Evolutionary conservation across 495 filamentous ascomycete genomes (phyloP), one percentile per base, ranked within the genome.

Genomic region (Glarea lozoyensis): DNA sequence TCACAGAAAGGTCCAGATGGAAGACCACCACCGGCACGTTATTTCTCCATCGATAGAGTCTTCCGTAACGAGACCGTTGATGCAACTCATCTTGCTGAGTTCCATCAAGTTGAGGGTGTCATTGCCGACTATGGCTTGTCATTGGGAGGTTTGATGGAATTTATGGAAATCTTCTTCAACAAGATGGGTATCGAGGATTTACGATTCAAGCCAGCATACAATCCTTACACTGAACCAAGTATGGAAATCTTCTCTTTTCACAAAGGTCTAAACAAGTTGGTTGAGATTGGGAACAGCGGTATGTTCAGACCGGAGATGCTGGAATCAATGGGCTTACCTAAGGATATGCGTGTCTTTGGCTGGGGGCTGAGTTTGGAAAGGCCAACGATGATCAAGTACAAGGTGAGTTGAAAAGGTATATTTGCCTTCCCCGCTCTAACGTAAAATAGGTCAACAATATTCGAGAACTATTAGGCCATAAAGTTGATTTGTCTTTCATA

Each of bases 271-370:
- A 76, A 76, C 45, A 94, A 93, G 67, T 84, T 87, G 72, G 84
- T 95, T 15, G 88, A 98, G 65, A 98, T 98, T 62, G 92, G 92
- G 23, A 98, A 98, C 64, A 88, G 82, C 53, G 90, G 92, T 45
- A 96, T 95, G 87, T 98, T 98, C 78, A 70, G 92, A 43, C 88
- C 92, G 17, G 92, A 96, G 66, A 94, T 96, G 88, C 60, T 98
- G 55, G 61, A 61, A 56, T 46, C 68, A 4, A 89, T 93, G 83
- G 88, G 88, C 31, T 61, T 95, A 49, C 88, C 89, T 15, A 84
- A 80, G 68, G 77, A 88, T 59, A 76, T 95, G 79, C 60, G 78
- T 45, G 86, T 94, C 2, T 95, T 92, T 64, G 88, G 88, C 22
- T 96, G 84, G 78, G 89, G 89, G 17, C 65, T 95, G 61, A 85